Conservation (phyloP, 352 stramenopile genomes). For the Pythium plurisporium region DNA sequence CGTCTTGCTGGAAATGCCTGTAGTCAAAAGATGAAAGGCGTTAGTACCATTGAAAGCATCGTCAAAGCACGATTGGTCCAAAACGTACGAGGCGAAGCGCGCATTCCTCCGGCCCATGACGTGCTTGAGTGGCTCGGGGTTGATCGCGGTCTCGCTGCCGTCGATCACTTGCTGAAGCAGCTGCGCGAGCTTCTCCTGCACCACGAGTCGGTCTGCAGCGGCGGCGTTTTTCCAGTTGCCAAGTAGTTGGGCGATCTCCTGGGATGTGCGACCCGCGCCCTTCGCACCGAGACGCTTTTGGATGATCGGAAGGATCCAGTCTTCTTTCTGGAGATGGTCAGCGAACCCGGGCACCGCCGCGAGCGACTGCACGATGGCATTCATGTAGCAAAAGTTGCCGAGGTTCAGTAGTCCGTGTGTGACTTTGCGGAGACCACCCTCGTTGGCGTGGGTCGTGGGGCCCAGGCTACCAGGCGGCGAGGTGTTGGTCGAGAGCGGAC, state of each 20-base stretch:
- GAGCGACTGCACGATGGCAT: conserved; percentile 89
- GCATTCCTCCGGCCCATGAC: conserved; percentile 73
- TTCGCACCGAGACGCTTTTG: conserved; percentile 36
- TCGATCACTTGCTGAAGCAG: conserved; percentile 57
- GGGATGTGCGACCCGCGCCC: conserved; percentile 25
- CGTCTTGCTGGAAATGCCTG: conserved; percentile 82
- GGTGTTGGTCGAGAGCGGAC: background rate
- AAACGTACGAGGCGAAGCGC: conserved; percentile 80
- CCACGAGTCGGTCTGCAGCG: conserved; percentile 43
- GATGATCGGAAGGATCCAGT: conserved; percentile 56
- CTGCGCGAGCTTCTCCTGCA: conserved; percentile 54
- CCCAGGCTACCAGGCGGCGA: background rate
- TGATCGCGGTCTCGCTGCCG: conserved; percentile 67
- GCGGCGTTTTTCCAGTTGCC: conserved; percentile 44
- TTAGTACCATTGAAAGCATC: too few species aligned
- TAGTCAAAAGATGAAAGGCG: conserved; percentile 2
- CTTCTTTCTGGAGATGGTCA: conserved; percentile 39
- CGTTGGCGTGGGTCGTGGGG: background rate
- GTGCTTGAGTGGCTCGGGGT: conserved; percentile 71
- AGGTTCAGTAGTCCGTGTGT: conserved; percentile 92
- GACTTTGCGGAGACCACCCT: conserved; percentile 28
- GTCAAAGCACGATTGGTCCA: background rate
- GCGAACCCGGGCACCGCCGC: conserved; percentile 68
- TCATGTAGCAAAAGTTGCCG: conserved; percentile 93
- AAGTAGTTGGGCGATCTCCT: conserved; percentile 44